Evolutionary conservation across 2,329 filamentous ascomycete genomes (phyloP).

Genomic region (Penicillium sp.): DNA sequence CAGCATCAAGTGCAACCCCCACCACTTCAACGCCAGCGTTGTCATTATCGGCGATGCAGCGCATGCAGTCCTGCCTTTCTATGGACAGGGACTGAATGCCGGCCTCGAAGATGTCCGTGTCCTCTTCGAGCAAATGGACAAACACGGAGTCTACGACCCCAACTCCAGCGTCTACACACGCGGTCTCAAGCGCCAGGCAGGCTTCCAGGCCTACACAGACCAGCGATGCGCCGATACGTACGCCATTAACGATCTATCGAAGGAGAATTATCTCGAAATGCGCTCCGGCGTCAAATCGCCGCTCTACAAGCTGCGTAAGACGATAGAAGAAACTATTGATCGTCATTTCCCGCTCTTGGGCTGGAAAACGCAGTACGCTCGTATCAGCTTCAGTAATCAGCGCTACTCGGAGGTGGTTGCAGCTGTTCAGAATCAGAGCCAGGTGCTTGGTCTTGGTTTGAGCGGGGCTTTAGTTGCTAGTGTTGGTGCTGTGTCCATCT

Average conservation of each 20-base stretch:
- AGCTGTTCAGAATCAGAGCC: conserved; percentile 67
- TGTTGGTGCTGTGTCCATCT: conserved; percentile 29
- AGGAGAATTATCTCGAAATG: conserved; percentile 95
- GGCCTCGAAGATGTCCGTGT: conserved; percentile 91
- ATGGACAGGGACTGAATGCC: conserved; percentile 96
- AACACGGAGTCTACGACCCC: conserved; percentile 50
- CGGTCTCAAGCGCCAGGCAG: conserved; percentile 38
- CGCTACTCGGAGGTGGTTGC: conserved; percentile 78
- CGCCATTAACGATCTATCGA: conserved; percentile 87
- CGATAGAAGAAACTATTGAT: conserved; percentile 78
- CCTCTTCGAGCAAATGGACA: conserved; percentile 78
- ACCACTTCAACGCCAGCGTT: conserved; percentile 73
- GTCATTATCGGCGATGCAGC: conserved; percentile 92
- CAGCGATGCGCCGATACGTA: conserved; percentile 75
- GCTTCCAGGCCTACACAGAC: conserved; percentile 72
- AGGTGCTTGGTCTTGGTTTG: conserved; percentile 51
- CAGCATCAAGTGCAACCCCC: conserved; percentile 85
- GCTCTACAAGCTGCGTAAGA: conserved; percentile 77
- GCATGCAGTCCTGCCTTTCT: conserved; percentile 98
- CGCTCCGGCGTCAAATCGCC: conserved; percentile 75
- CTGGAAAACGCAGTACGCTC: conserved; percentile 88
- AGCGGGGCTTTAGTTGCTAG: conserved; percentile 29
- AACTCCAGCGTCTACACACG: conserved; percentile 44
- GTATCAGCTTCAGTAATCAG: conserved; percentile 92
- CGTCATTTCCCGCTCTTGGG: conserved; percentile 73